These are phyloP conservation scores for Gynostemma pentaphyllum DNA, from an alignment of 306 rosid genomes.

Conservation along the genomic window DNA sequence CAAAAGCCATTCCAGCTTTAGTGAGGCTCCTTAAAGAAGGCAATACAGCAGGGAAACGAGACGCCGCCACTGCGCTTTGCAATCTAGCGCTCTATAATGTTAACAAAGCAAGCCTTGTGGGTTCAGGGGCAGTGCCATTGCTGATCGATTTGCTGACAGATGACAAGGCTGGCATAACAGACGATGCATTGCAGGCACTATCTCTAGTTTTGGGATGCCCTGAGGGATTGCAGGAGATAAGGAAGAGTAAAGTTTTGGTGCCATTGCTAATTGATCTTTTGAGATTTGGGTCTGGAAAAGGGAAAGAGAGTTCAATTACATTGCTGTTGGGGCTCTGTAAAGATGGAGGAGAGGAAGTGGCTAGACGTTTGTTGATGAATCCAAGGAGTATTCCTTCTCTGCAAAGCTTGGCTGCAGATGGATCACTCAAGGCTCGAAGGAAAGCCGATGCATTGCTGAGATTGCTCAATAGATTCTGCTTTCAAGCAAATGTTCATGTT, in stretches of 20 bases:
- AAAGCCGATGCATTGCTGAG: slow-evolving; percentile 82
- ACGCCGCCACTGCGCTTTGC: slow-evolving; percentile 67
- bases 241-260: slow-evolving; percentile 47
- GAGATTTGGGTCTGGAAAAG: slow-evolving; percentile 81
- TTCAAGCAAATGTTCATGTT: slow-evolving; percentile 42
- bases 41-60: slow-evolving; percentile 60
- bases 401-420: slow-evolving; percentile 59
- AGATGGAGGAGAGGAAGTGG: slow-evolving; percentile 75
- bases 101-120: slow-evolving; percentile 47
- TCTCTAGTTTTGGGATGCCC: slow-evolving; percentile 56
- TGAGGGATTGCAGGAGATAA: slow-evolving; percentile 58
- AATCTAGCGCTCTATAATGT: slow-evolving; percentile 65
- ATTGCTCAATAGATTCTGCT: slow-evolving; percentile 67
- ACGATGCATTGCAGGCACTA: slow-evolving; percentile 60
- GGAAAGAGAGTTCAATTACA: slow-evolving; percentile 71
- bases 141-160: slow-evolving; percentile 63
- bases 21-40: slow-evolving; percentile 78
- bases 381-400: slow-evolving; percentile 79
- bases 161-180: slow-evolving; percentile 76
- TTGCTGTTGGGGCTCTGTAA: slow-evolving; percentile 71
- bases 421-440: slow-evolving; percentile 69
- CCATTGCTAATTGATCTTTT: slow-evolving; percentile 76
- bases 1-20: slow-evolving; percentile 61
- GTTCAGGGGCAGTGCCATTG: slow-evolving; percentile 45
- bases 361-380: slow-evolving; percentile 51